Percentiles rank a stretch among this genome's conserved stretches.
These are phyloP conservation scores for Rhodomyrtus psidioides DNA, from an alignment of 441 rosid species.

Conservation along the genomic window DNA sequence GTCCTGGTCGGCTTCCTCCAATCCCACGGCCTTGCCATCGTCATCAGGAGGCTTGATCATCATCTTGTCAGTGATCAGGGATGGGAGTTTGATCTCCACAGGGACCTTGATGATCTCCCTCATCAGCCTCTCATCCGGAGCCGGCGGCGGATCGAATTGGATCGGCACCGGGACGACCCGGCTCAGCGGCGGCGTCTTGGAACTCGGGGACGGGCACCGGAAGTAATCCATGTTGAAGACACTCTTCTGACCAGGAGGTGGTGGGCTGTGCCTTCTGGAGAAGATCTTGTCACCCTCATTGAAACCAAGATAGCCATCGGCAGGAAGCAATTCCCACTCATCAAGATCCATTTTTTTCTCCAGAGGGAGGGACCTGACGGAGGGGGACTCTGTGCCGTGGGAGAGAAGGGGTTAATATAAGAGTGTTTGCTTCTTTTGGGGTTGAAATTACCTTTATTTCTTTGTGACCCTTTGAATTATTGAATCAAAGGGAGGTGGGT, in stretches of 20 bases:
- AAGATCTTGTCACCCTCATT: slow-evolving; percentile 24
- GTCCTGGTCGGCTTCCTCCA: slow-evolving; percentile 43
- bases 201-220: slow-evolving; percentile 40
- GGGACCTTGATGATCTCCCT: slow-evolving; percentile 17
- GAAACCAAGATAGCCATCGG: slow-evolving; percentile 31
- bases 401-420: neutral
- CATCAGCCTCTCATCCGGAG: slow-evolving; percentile 5
- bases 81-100: slow-evolving; percentile 12
- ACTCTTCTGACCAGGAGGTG: neutral
- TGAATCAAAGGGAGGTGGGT: slow-evolving; percentile 15
- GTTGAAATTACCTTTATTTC: neutral
- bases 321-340: slow-evolving; percentile 78
- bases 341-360: slow-evolving; percentile 56
- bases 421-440: neutral
- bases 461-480: slow-evolving; percentile 3
- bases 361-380: neutral
- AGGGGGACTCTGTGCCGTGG: neutral
- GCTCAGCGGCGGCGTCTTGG: neutral
- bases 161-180: slow-evolving; percentile 5
- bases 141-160: slow-evolving; percentile 36
- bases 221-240: slow-evolving; percentile 38
- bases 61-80: slow-evolving; percentile 21
- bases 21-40: slow-evolving; percentile 4
- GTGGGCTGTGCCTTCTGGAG: slow-evolving; percentile 20
- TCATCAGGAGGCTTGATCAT: neutral